Base-by-base conservation (phyloP, 495 filamentous ascomycete species). In the Neohortaea acidophila region DNA sequence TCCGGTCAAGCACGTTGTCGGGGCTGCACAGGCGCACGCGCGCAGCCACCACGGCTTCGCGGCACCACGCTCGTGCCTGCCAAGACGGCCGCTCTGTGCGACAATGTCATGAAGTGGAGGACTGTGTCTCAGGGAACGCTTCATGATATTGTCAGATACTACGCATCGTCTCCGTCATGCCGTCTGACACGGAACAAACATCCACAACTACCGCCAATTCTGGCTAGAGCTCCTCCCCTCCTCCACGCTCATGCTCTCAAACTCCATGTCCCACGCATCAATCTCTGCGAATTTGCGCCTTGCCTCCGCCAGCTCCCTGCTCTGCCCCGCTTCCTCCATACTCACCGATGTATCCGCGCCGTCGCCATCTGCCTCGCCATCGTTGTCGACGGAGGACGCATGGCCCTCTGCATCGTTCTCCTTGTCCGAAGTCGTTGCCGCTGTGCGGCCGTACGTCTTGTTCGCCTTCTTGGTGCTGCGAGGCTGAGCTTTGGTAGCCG, bases 191-290 rank as follows among this genome's bases (percentile, higher is more conserved):
- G n/a, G n/a, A n/a, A n/a, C n/a, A n/a, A n/a, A 27, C 8, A 27
- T 27, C 8, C 24, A 27, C n/a, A 27, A n/a, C 30, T 23, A 49
- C 19, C 46, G 29, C 46, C 46, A 49, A 24, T 21, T n/a, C 42
- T 45, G 46, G 41, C 46, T 49, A 11, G 18, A 26, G 38, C 46
- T 49, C 24, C 46, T 24, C 37, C 41, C 36, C 33, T 49, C 49
- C 22, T 48, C 49, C 17, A 17, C 37, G 21, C 57, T 51, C 35
- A 60, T 45, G 25, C 48, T 59, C 54, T 83, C 78, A 64, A 78
- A 83, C 40, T 80, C 77, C 67, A 83, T 65, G 45, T 79, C 58
- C 75, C 76, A 81, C 43, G 69, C 52, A 59, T 83, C 78, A 24
- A 83, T 63, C 51, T 79, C 72, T 23, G 65, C 62, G 52, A 83